Evolutionary conservation across 164 flowering plant genomes (phyloP), one percentile per base, ranked within the genome.

Genomic region (Vitis cinerea): DNA sequence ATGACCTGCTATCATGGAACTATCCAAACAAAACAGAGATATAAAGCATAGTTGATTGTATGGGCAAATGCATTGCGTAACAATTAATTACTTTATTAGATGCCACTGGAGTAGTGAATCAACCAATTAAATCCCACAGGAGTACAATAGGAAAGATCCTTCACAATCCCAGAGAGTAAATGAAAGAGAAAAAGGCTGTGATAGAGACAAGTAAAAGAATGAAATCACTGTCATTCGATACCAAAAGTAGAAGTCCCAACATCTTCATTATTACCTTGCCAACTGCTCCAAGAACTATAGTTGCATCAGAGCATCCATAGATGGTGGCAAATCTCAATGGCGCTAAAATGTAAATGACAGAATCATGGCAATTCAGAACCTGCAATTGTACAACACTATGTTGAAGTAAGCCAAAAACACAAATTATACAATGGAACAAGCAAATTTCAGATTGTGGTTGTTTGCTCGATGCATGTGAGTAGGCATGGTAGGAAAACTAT

Each of bases 301-400:
- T 96, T 23, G 99, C 83, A 84, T 96, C 99, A 71, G 99, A 96
- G 78, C 97, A 93, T 78, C 98, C 99, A 81, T 92, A 90, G 55
- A 93, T 64, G 49, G 94, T 92, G 57, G 94, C 99, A 84, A 90
- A 93, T 82, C 79, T 88, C 77, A 96, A 78, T 54, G 99, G 99
- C 56, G 97, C 94, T 74, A 96, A 83, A 63, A 96, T 81, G 76
- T 96, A 96, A 61, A 96, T 89, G 30, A 85, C 93, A 15, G 98
- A 90, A 63, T 96, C 99, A 67, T 95, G 98, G 74, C 99, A 91
- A 75, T 95, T 95, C 49, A 89, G 68, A 70, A 95, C 92, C 98
- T 95, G 90, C 66, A 79, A 72, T 47, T 14, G 8, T 11, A 44
- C 53, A 66, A 23, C 16, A 67, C 8, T 31, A 50, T 29, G 4